A percentile compares a stretch with the other conserved stretches of the same genome.
Evolutionary conservation across 176 grass and related monocot species (phyloP).

Genomic region (Oryza coarctata): DNA sequence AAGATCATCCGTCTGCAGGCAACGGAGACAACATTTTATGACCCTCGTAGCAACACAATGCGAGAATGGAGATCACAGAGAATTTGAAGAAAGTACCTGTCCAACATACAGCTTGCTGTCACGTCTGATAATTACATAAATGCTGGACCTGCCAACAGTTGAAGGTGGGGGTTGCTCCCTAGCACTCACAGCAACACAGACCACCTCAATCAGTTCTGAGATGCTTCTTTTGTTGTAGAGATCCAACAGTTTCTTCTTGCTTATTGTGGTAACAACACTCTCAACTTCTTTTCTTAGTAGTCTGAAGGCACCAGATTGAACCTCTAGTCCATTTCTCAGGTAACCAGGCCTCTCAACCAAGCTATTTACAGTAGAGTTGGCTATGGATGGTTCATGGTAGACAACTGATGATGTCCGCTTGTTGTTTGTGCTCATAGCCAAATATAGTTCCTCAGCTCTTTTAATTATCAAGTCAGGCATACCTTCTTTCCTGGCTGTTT

Average conservation of each 20-base stretch:
- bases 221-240: constrained; percentile 56
- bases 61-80: neutral
- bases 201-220: constrained; percentile 47
- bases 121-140: constrained; percentile 79
- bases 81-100: constrained; percentile 55
- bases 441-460: constrained; percentile 81
- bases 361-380: constrained; percentile 14
- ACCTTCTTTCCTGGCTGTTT: constrained; percentile 84
- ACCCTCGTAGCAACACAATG: neutral
- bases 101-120: constrained; percentile 86
- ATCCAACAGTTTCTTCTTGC: constrained; percentile 62
- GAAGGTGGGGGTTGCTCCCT: constrained; percentile 86
- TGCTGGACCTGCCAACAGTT: constrained; percentile 78
- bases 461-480: constrained; percentile 71
- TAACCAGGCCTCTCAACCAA: constrained; percentile 29
- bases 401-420: neutral
- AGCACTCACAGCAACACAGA: constrained; percentile 62
- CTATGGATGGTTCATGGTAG: constrained; percentile 9
- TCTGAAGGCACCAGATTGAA: constrained; percentile 15
- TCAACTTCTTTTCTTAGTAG: constrained; percentile 59
- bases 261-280: constrained; percentile 59
- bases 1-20: constrained; percentile 90
- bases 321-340: constrained; percentile 31
- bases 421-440: constrained; percentile 39
- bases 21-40: constrained; percentile 16